phyloP scores from a whole-genome alignment of 2,329 filamentous ascomycete species.

The Ciborinia camelliae region DNA sequence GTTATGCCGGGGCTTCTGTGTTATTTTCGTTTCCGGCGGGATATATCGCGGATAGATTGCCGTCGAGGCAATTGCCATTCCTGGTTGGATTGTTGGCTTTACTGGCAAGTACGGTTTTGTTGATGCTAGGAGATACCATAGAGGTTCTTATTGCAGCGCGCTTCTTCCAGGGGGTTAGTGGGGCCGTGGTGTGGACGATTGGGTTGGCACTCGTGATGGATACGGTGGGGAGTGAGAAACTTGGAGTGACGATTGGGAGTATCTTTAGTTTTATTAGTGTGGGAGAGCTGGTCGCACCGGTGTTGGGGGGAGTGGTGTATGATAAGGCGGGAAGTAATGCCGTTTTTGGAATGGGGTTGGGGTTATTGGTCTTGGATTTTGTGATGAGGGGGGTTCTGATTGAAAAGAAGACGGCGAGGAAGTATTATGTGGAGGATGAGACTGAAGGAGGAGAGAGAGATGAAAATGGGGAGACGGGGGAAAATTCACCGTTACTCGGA shows the following conservation, averaged over 20 bases:
- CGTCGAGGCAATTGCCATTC: constrained; percentile 55
- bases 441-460: constrained; percentile 23
- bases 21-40: constrained; percentile 51
- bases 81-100: constrained; percentile 55
- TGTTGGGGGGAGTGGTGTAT: constrained; percentile 59
- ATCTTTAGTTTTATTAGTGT: constrained; percentile 58
- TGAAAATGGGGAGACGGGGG: constrained; percentile 2
- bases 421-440: constrained; percentile 28
- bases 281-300: constrained; percentile 54
- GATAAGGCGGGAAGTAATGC: constrained; percentile 54
- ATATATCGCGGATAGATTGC: constrained; percentile 51
- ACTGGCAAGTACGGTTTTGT: constrained; percentile 58
- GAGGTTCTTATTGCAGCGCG: constrained; percentile 60
- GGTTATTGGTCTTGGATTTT: constrained; percentile 55
- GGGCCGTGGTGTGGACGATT: constrained; percentile 71
- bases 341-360: constrained; percentile 56
- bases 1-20: constrained; percentile 52
- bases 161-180: constrained; percentile 64
- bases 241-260: constrained; percentile 60
- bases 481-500: background rate
- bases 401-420: constrained; percentile 57
- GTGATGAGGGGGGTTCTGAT: constrained; percentile 57
- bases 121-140: constrained; percentile 62
- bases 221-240: constrained; percentile 58
- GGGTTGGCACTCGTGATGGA: constrained; percentile 69